phyloP scores from a whole-genome alignment of 257 asterid genomes.

The Orobanche coerulescens region DNA sequence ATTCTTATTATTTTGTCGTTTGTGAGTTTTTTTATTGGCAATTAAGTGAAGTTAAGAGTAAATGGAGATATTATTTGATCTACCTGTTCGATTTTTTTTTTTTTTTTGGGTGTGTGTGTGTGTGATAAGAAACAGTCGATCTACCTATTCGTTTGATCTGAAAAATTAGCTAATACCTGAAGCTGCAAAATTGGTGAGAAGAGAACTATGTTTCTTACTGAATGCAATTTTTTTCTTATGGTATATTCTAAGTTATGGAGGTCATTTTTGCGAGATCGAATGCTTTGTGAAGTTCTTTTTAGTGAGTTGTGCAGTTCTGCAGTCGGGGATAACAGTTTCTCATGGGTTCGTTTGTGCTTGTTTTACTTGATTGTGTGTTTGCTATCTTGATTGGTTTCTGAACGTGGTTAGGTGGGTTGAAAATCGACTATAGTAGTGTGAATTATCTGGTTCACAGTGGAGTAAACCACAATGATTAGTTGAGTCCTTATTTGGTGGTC shows the following conservation, averaged over 20 bases:
- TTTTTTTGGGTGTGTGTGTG: too few relatives aligned
- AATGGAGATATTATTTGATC: slow-evolving; percentile 20
- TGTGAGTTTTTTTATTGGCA: neutral
- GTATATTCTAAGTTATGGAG: neutral
- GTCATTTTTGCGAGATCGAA: slow-evolving; percentile 5
- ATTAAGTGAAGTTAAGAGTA: slow-evolving; percentile 8
- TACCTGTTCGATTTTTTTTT: slow-evolving; percentile 12
- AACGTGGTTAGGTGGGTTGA: neutral
- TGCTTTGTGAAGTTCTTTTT: neutral
- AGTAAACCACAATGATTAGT: neutral
- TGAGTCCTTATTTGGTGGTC: slow-evolving; percentile 1
- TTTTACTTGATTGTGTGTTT: neutral
- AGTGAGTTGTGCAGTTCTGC: neutral
- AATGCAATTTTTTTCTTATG: slow-evolving; percentile 14
- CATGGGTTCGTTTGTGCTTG: neutral
- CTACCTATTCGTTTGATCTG: slow-evolving; percentile 20
- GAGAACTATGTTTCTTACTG: neutral
- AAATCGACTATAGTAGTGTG: neutral
- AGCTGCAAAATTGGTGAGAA: slow-evolving; percentile 12
- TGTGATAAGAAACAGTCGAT: too few relatives aligned
- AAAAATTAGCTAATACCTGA: neutral
- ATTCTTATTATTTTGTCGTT: neutral
- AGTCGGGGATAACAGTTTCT: neutral
- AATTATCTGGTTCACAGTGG: neutral
- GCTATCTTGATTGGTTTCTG: neutral